A percentile compares a stretch with the other conserved stretches of the same genome.
Evolutionary conservation across 495 filamentous ascomycete genomes (phyloP).

Genomic region (Amphirosellinia nigrospora): DNA sequence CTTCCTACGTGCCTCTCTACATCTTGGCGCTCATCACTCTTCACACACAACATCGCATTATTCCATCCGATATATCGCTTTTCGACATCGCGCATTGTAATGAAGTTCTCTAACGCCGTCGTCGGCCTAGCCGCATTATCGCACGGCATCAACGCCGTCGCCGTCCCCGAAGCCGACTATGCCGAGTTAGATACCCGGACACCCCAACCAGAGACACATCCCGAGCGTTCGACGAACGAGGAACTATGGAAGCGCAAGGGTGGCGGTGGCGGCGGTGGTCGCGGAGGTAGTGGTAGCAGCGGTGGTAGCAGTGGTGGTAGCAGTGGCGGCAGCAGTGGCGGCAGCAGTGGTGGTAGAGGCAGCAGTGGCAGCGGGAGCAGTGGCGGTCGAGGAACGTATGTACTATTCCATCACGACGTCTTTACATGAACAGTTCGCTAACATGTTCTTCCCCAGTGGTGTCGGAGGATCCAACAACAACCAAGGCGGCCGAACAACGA

Average conservation of each 20-base stretch:
- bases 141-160: constrained; percentile 30
- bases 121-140: constrained; percentile 31
- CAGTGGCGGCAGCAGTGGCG: neutral
- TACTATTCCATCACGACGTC: neutral
- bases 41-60: no score
- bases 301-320: constrained; percentile 25
- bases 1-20: neutral
- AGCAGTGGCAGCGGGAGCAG: constrained; percentile 8
- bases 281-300: constrained; percentile 48
- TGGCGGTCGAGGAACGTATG: constrained; percentile 11
- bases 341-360: neutral
- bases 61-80: neutral
- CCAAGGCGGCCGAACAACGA: constrained; percentile 66
- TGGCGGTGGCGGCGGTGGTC: constrained; percentile 58
- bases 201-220: constrained; percentile 28
- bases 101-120: constrained; percentile 36
- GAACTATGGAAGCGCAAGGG: constrained; percentile 65
- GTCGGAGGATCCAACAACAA: constrained; percentile 51
- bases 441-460: constrained; percentile 6
- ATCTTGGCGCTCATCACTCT: neutral
- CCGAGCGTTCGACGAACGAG: constrained; percentile 34
- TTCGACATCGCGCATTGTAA: constrained; percentile 17
- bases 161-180: constrained; percentile 24
- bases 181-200: constrained; percentile 30
- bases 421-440: neutral